Evolutionary conservation across 768 basidiomycete species (phyloP).

Genomic region (Termitomyces heimii): DNA sequence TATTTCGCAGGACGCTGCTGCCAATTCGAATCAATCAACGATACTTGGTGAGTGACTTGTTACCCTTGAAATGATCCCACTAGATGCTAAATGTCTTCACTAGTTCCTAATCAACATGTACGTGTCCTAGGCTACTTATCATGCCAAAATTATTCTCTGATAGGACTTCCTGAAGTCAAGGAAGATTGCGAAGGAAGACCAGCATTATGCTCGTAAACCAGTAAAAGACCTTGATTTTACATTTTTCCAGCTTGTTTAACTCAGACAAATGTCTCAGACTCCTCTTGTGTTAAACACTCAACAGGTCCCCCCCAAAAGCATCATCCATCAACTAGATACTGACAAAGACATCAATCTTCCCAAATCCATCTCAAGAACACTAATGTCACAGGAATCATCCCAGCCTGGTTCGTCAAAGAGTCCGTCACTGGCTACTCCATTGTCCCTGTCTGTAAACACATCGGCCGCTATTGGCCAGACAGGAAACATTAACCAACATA

Average conservation of each 20-base stretch:
- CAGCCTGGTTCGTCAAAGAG: neutral
- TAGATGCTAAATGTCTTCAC: neutral
- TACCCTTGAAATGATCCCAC: neutral
- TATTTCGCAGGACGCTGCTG: neutral
- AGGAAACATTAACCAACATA: neutral
- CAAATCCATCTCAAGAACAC: conserved; percentile 1
- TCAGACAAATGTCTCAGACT: neutral
- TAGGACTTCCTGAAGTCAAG: neutral
- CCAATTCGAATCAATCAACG: neutral
- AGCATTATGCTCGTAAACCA: neutral
- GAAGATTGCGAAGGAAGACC: neutral
- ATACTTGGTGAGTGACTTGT: neutral
- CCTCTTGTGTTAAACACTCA: neutral
- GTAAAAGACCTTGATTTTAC: neutral
- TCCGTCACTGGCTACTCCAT: conserved; percentile 1
- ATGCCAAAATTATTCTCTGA: neutral
- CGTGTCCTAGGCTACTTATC: neutral
- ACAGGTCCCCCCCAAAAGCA: neutral
- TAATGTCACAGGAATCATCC: neutral
- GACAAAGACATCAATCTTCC: neutral
- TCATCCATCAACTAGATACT: neutral
- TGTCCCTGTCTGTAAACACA: conserved; percentile 3
- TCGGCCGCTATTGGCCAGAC: neutral
- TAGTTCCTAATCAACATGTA: neutral
- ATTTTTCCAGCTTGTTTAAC: neutral